These are phyloP conservation scores for Hericium rajendrae DNA, from an alignment of 768 basidiomycete genomes.

Conservation along the genomic window DNA sequence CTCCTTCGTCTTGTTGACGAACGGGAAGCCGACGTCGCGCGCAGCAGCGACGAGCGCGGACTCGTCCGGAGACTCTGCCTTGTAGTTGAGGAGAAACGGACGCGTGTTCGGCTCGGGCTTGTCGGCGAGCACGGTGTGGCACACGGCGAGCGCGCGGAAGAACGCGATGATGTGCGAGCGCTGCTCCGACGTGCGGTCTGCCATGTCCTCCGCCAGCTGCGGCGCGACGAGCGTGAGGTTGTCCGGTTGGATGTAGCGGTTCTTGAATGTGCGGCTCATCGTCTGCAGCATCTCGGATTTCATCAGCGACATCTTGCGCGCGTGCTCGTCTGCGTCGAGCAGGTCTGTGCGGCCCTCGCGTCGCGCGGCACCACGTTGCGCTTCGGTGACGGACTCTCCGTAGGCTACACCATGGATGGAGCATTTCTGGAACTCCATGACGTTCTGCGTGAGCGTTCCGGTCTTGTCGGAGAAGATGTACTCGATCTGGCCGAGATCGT, in stretches of 20 bases:
- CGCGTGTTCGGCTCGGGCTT: conserved; percentile 49
- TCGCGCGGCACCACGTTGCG: conserved; percentile 84
- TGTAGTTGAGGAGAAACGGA: conserved; percentile 72
- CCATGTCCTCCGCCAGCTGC: conserved; percentile 69
- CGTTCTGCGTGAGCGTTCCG: conserved; percentile 93
- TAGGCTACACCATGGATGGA: conserved; percentile 78
- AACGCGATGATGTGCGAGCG: conserved; percentile 66
- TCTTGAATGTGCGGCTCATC: conserved; percentile 78
- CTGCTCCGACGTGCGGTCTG: conserved; percentile 50
- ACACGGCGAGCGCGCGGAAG: conserved; percentile 91
- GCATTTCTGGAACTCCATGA: conserved; percentile 98
- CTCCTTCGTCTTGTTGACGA: conserved; percentile 66
- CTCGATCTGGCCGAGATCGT: conserved; percentile 97
- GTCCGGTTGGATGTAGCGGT: conserved; percentile 72
- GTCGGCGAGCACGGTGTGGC: conserved; percentile 86
- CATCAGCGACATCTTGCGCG: conserved; percentile 47
- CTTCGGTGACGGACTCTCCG: conserved; percentile 93
- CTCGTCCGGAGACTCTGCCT: conserved; percentile 95
- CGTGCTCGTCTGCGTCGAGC: conserved; percentile 63
- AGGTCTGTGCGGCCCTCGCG: conserved; percentile 64
- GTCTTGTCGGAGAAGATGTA: conserved; percentile 94
- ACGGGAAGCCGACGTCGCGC: conserved; percentile 88
- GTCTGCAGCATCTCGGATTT: conserved; percentile 70
- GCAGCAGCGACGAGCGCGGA: conserved; percentile 90
- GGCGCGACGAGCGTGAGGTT: conserved; percentile 86